Base-by-base conservation (phyloP, 2,329 filamentous ascomycete genomes). In the Pseudogymnoascus pannorum region DNA sequence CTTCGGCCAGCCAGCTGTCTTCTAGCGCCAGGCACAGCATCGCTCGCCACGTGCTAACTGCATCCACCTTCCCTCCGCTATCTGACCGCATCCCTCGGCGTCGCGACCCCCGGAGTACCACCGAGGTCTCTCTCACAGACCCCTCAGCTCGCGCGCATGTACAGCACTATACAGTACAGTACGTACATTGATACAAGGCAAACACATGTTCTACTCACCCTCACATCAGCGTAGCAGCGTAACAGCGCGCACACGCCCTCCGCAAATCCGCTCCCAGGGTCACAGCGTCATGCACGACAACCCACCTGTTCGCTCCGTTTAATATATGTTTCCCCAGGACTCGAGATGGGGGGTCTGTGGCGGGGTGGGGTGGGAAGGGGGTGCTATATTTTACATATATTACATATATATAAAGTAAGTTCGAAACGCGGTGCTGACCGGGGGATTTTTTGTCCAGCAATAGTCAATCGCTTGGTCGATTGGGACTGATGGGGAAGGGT, bases 21-120 rank as follows among this genome's bases (percentile, higher is more conserved):
- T 54, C 48, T 54, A 54, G 48, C 48, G 48, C 24, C 48, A 54
- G 48, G 48, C 48, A 54, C 48, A 54, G 48, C 24, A 54, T 54
- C 24, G 16, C 26, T 31, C 48, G 48, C 48, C 48, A 54, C 48
- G 48, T 54, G 48, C 48, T 54, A 54, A 54, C 48, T 54, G 48
- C 48, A 54, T 54, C 48, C 48, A 54, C 48, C 9, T 11, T 7
- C 9, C 48, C 48, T 54, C 48, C 48, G 48, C 48, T 31, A 54
- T 54, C 48, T 54, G 48, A 54, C 9, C 26, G 24, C 48, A 40
- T 54, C 22, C 24, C 44, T 51, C 44, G 5, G 24, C 24, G 48
- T 54, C 48, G 48, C 48, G 24, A 54, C 31, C 24, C 48, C 48
- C 48, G 48, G 48, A 54, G 48, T 54, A 54, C 48, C 48, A 54